Conservation (phyloP, 352 stramenopile species). For the Globisporangium viniferum region DNA sequence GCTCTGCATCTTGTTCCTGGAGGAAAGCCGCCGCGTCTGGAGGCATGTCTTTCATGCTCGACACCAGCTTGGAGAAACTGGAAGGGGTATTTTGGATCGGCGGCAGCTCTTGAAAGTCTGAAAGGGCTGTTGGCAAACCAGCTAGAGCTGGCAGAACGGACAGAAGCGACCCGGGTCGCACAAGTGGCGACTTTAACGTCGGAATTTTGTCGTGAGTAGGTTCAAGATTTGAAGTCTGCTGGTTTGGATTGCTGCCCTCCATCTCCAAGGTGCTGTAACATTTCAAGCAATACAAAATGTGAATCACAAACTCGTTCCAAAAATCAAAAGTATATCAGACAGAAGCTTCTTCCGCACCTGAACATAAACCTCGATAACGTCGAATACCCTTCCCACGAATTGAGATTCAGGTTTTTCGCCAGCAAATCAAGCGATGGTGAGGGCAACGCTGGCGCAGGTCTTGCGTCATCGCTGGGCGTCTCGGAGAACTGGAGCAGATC, state of each 20-base stretch:
- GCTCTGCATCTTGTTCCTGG: slow-evolving; percentile 54
- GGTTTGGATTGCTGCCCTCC: slow-evolving; percentile 5
- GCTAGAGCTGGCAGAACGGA: neutral
- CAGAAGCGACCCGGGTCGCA: neutral
- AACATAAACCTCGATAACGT: slow-evolving; percentile 70
- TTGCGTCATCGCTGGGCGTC: slow-evolving; percentile 8
- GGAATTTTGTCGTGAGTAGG: neutral
- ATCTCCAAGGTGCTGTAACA: slow-evolving; percentile 27
- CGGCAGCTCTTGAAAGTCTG: slow-evolving; percentile 5
- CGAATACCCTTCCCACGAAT: slow-evolving; percentile 72
- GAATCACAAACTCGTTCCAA: neutral
- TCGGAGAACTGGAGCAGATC: slow-evolving; percentile 21
- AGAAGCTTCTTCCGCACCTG: slow-evolving; percentile 28
- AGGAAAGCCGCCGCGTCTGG: slow-evolving; percentile 46
- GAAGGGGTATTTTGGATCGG: slow-evolving; percentile 17
- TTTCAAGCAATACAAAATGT: neutral
- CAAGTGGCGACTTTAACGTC: neutral
- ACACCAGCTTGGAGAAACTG: slow-evolving; percentile 52
- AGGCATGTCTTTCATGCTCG: slow-evolving; percentile 48
- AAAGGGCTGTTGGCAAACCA: neutral
- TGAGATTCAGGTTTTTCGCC: slow-evolving; percentile 42
- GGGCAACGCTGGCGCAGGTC: slow-evolving; percentile 17
- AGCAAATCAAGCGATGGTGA: slow-evolving; percentile 27
- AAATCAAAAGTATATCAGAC: neutral
- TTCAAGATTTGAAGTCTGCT: neutral